Conservation (phyloP, 208 protist species). For the Crithidia thermophila region DNA sequence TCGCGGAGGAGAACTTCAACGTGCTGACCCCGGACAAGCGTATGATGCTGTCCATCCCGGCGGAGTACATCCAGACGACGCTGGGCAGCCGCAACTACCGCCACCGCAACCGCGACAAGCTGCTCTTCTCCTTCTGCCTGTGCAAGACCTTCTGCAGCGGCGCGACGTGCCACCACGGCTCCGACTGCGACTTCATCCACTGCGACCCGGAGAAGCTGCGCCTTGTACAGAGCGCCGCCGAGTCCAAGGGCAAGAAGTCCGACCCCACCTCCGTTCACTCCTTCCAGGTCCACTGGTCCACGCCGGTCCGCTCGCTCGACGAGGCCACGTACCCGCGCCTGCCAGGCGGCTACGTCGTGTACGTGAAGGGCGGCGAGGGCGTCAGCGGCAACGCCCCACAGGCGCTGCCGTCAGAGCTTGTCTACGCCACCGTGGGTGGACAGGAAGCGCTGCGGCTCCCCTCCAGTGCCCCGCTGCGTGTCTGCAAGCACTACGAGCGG, state of each 20-base stretch:
- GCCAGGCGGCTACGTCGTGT: conserved; percentile 38
- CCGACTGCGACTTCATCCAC: conserved; percentile 72
- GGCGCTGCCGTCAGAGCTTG: conserved; percentile 40
- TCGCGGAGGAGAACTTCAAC: conserved; percentile 53
- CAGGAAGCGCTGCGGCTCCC: conserved; percentile 41
- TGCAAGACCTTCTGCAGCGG: conserved; percentile 57
- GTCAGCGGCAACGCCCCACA: conserved; percentile 15
- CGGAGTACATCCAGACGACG: conserved; percentile 53
- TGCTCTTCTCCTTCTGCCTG: conserved; percentile 64
- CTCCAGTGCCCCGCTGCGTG: conserved; percentile 41
- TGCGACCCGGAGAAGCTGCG: conserved; percentile 44
- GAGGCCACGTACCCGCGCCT: conserved; percentile 49
- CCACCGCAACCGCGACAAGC: conserved; percentile 40
- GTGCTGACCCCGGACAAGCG: conserved; percentile 67
- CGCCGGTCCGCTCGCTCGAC: conserved; percentile 31
- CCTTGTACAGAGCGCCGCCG: conserved; percentile 28
- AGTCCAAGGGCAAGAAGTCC: conserved; percentile 13
- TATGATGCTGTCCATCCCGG: conserved; percentile 62
- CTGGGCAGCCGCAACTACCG: conserved; percentile 54
- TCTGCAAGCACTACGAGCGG: conserved; percentile 73
- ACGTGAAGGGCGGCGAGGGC: conserved; percentile 41
- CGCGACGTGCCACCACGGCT: conserved; percentile 46
- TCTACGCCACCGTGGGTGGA: conserved; percentile 57
- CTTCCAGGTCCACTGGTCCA: conserved; percentile 61
- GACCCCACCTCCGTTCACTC: conserved; percentile 22